Percentiles rank a stretch among this genome's conserved stretches.
Conservation (phyloP, 2,329 filamentous ascomycete genomes). For the Tympanopsis confertula region DNA sequence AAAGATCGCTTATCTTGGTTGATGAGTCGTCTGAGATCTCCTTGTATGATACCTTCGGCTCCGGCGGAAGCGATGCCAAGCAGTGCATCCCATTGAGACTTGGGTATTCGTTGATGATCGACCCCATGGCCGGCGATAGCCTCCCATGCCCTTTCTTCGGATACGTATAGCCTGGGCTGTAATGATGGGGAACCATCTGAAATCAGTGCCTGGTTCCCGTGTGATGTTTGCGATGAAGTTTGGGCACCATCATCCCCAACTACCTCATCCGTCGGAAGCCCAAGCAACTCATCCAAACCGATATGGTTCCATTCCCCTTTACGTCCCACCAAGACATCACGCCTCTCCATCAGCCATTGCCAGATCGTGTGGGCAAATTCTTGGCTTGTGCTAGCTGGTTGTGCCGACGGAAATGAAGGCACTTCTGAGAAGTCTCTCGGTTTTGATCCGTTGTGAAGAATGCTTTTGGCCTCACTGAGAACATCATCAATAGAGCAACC, state of each 20-base stretch:
- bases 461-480: background rate
- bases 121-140: slow-evolving; percentile 45
- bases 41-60: slow-evolving; percentile 45
- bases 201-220: slow-evolving; percentile 12
- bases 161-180: slow-evolving; percentile 29
- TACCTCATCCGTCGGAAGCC: too few species aligned
- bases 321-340: too few species aligned
- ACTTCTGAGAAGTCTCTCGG: slow-evolving; percentile 5
- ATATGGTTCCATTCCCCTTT: too few species aligned
- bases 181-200: slow-evolving; percentile 32
- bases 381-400: too few species aligned
- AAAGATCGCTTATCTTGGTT: slow-evolving; percentile 53
- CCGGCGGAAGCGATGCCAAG: slow-evolving; percentile 43
- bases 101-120: slow-evolving; percentile 44
- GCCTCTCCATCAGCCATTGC: too few species aligned
- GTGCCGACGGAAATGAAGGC: too few species aligned
- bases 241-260: too few species aligned
- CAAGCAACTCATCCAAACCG: too few species aligned
- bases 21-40: slow-evolving; percentile 43
- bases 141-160: slow-evolving; percentile 46
- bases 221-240: too few species aligned
- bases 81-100: slow-evolving; percentile 46
- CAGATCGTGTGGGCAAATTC: too few species aligned
- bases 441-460: background rate
- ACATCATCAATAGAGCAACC: background rate